Evolutionary conservation across 2,329 filamentous ascomycete species (phyloP), one percentile per base, ranked within the genome.

Genomic region (Arthrobotrys iridis): DNA sequence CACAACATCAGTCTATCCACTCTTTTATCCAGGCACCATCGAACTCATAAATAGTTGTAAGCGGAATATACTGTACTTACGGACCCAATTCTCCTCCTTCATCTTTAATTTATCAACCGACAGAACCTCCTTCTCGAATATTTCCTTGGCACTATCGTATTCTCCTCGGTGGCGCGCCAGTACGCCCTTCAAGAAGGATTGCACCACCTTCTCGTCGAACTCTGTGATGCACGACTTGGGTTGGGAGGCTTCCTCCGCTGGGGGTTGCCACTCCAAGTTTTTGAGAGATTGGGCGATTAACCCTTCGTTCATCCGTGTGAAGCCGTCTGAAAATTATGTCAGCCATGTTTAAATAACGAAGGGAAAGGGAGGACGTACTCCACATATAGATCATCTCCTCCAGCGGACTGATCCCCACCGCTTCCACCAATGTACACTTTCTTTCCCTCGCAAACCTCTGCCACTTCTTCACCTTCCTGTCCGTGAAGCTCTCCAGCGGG

Each of bases 331-430:
- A 4, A 1, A 15, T n/a, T 6, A 11, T n/a, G 35, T 62, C 15
- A 62, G 33, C 24, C n/a, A 18, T 11, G n/a, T n/a, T n/a, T n/a
- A n/a, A 20, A 7, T 22, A 28, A 3, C 13, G 13, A 43, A 35
- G 15, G 52, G n/a, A 62, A 26, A 46, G 30, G 10, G 20, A 24
- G 24, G 52, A 20, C 77, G 68, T 68, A 78, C 78, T 93, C 93
- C 93, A 98, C 79, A 98, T 88, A 81, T 94, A 96, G 10, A 91
- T 89, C 91, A 98, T 96, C 83, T 98, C 95, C 79, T 93, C 88
- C 0, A 92, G 85, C 0, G 95, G 95, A 73, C 89, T 91, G 2
- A 92, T 86, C 0, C 93, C 93, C 6, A 96, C 85, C 0, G 91
- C 93, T 78, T 98, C 94, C 1, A 91, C 87, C 2, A 97, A 84